Conservation (phyloP, 2,329 filamentous ascomycete genomes). For the Colletotrichum tamarilloi region DNA sequence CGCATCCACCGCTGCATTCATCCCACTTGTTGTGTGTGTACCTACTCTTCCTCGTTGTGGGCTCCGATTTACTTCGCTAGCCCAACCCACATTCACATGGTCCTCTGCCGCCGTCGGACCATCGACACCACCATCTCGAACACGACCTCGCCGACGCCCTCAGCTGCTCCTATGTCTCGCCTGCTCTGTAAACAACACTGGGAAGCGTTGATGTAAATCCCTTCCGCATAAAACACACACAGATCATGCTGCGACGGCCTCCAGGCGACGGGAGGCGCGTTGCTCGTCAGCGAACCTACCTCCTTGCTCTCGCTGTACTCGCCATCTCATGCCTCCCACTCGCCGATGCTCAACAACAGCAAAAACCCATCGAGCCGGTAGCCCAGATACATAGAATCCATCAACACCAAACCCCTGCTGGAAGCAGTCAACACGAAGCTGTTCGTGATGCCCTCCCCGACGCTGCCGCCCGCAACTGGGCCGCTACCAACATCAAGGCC, state of each 20-base stretch:
- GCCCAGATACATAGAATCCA: conserved; percentile 15
- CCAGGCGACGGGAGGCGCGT: conserved; percentile 66
- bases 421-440: conserved; percentile 19
- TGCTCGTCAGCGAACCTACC: conserved; percentile 57
- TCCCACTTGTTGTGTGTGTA: neutral
- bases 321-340: conserved; percentile 66
- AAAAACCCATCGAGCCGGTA: conserved; percentile 40
- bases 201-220: conserved; percentile 36
- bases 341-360: conserved; percentile 74
- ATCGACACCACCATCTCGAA: neutral
- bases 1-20: conserved; percentile 4
- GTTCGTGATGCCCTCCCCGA: conserved; percentile 37
- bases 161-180: conserved; percentile 35
- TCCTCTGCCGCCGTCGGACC: conserved; percentile 20
- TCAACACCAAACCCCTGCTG: conserved; percentile 19
- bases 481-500: conserved; percentile 44
- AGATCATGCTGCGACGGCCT: conserved; percentile 72
- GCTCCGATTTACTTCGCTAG: conserved; percentile 33
- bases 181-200: conserved; percentile 17
- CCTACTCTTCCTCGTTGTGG: conserved; percentile 1
- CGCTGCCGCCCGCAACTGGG: conserved; percentile 44
- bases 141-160: neutral
- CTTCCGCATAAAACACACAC: conserved; percentile 10
- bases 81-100: conserved; percentile 34
- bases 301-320: conserved; percentile 68